phyloP scores from a whole-genome alignment of 331 rosid genomes.

The Cucumis variabilis region DNA sequence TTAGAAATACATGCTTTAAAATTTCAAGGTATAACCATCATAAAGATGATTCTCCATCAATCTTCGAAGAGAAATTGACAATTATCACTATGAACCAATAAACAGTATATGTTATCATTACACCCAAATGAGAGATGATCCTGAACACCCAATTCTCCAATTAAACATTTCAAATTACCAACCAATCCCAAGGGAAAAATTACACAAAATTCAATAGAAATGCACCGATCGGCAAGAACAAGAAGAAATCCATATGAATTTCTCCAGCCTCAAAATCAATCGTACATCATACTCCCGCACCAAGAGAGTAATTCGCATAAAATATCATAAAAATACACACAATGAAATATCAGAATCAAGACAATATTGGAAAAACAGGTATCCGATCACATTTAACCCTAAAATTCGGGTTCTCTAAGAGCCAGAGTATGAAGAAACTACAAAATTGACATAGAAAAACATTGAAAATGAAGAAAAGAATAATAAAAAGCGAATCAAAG shows the following conservation, averaged over 20 bases:
- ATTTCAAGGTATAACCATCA: not conserved
- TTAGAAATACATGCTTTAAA: not conserved
- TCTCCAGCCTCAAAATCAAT: not conserved
- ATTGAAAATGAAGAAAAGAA: not conserved
- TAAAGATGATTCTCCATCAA: not conserved
- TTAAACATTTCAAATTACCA: not conserved
- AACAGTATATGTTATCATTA: too few species aligned
- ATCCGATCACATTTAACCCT: slow-evolving; percentile 7
- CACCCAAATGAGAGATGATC: not conserved
- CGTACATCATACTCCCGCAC: not conserved
- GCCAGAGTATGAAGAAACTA: not conserved
- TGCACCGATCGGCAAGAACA: not conserved
- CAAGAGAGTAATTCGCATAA: not conserved
- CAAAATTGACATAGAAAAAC: not conserved
- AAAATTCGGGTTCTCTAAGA: not conserved
- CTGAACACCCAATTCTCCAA: not conserved
- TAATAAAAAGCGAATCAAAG: not conserved
- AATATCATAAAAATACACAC: not conserved
- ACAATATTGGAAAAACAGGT: not conserved
- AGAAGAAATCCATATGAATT: not conserved
- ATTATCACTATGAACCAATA: not conserved
- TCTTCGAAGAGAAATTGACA: not conserved
- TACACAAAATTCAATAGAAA: not conserved
- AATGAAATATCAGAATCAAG: not conserved
- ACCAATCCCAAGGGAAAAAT: not conserved